Conservation (phyloP, 441 rosid species). For the Metrosideros polymorpha region DNA sequence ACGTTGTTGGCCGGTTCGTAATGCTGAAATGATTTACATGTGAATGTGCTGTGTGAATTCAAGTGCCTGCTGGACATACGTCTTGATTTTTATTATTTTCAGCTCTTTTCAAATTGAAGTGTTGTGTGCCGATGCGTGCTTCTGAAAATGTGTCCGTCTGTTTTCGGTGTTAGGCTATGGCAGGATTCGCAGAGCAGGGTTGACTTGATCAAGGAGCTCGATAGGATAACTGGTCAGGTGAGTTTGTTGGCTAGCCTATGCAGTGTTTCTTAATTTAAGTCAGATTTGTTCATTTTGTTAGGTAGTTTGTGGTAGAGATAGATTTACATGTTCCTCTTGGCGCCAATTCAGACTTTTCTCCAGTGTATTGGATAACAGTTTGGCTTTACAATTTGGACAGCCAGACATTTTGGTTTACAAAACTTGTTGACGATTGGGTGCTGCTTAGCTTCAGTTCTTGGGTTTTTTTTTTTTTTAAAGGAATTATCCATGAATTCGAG, state of each 20-base stretch:
- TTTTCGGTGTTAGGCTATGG: constrained; percentile 44
- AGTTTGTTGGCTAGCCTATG: not conserved
- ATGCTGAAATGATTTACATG: not conserved
- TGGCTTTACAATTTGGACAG: not conserved
- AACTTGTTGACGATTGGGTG: not conserved
- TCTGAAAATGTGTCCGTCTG: not conserved
- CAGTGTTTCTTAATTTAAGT: not conserved
- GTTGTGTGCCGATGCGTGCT: not conserved
- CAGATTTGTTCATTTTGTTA: not conserved
- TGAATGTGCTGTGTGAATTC: not conserved
- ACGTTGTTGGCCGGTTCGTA: constrained; percentile 74
- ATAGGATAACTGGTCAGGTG: constrained; percentile 57
- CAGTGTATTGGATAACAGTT: not conserved
- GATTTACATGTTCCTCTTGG: not conserved
- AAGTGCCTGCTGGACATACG: not conserved
- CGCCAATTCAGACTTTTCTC: not conserved
- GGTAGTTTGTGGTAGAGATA: not conserved
- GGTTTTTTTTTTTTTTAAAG: not conserved
- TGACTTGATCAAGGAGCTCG: constrained; percentile 57
- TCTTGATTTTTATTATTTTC: not conserved
- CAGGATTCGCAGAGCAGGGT: constrained; percentile 75
- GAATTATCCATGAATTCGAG: not conserved
- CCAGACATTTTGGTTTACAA: not conserved
- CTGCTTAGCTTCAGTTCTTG: not conserved
- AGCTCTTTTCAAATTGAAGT: not conserved